A percentile compares a stretch with the other conserved stretches of the same genome.
Conservation (phyloP, 768 basidiomycete species). For the Dendrothele bispora region DNA sequence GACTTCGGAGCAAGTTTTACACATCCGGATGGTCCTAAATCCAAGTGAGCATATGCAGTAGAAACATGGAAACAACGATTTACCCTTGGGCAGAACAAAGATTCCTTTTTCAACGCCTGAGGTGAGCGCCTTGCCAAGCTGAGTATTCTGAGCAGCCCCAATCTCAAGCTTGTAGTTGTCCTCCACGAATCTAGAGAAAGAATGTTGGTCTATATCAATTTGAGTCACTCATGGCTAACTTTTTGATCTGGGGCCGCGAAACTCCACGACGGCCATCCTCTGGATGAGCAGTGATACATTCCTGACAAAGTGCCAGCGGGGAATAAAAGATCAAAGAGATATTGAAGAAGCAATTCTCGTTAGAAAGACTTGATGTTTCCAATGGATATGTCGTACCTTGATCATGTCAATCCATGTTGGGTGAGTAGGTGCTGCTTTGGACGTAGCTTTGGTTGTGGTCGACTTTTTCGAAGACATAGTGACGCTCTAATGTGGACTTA, state of each 20-base stretch:
- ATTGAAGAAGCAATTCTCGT: constrained; percentile 2
- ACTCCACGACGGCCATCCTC: constrained; percentile 84
- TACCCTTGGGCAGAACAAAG: constrained; percentile 89
- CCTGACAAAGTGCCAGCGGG: constrained; percentile 44
- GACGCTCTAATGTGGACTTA: no score
- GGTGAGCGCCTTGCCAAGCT: constrained; percentile 79
- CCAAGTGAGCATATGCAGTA: constrained; percentile 30
- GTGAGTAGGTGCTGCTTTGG: constrained; percentile 50
- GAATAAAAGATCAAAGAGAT: neutral
- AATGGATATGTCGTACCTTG: constrained; percentile 49
- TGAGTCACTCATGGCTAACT: constrained; percentile 43
- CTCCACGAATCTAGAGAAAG: constrained; percentile 71
- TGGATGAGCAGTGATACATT: constrained; percentile 72
- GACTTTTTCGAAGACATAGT: constrained; percentile 35
- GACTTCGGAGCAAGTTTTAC: constrained; percentile 68
- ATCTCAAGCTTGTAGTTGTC: constrained; percentile 80
- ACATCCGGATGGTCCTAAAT: constrained; percentile 65
- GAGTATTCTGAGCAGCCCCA: constrained; percentile 72
- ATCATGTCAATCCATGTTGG: constrained; percentile 78
- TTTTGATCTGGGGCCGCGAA: constrained; percentile 92
- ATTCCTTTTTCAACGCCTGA: constrained; percentile 80
- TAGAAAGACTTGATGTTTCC: constrained; percentile 10
- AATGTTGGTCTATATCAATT: neutral
- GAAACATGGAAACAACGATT: constrained; percentile 20
- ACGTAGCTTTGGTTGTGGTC: constrained; percentile 47